Conservation (phyloP, 2,329 filamentous ascomycete species). For the Sclerotinia sclerotiorum region DNA sequence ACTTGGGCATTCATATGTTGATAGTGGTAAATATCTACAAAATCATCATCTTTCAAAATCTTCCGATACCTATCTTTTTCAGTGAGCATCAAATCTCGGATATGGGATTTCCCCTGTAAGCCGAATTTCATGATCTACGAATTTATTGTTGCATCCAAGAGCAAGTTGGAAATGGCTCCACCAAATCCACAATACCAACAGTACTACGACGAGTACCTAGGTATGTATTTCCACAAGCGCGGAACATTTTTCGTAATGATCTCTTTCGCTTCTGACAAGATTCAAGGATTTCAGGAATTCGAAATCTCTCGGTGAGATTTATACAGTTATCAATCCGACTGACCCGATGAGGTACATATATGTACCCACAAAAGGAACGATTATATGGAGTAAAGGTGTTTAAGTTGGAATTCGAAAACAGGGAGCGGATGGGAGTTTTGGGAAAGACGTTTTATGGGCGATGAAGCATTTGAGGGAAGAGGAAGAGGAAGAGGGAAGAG, state of each 20-base stretch:
- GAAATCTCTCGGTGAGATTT: not conserved
- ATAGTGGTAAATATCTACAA: not conserved
- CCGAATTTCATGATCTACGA: conserved; percentile 3
- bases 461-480: conserved; percentile 1
- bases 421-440: not conserved
- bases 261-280: conserved; percentile 6
- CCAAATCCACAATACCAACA: not conserved
- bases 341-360: not conserved
- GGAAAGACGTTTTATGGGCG: not conserved
- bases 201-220: no score
- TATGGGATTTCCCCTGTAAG: conserved; percentile 4
- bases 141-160: conserved; percentile 4
- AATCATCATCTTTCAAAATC: conserved; percentile 4
- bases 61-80: conserved; percentile 10
- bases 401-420: conserved; percentile 2
- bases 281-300: not conserved
- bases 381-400: not conserved
- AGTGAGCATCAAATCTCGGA: conserved; percentile 17
- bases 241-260: conserved; percentile 14
- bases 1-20: no score
- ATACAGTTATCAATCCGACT: not conserved
- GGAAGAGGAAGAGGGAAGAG: not conserved
- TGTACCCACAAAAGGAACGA: conserved; percentile 20
- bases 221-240: conserved; percentile 11
- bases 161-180: not conserved